These are phyloP conservation scores for Heterobasidion irregulare DNA, from an alignment of 1,284 basidiomycete species.

Conservation along the genomic window DNA sequence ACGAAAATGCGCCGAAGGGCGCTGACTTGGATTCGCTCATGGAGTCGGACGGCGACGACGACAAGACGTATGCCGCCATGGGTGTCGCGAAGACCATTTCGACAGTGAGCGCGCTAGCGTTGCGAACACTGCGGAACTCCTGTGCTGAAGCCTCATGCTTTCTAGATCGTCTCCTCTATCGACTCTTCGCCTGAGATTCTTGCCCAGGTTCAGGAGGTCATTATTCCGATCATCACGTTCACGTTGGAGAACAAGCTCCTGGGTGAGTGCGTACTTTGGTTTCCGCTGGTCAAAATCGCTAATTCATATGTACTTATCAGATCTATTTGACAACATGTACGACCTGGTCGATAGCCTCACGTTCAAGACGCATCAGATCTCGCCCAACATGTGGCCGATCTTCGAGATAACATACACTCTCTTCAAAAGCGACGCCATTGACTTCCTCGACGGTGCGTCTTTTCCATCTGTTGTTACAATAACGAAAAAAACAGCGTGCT, in stretches of 20 bases:
- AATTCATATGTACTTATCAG: slow-evolving; percentile 26
- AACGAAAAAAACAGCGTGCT: not conserved
- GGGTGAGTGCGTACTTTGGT: slow-evolving; percentile 32
- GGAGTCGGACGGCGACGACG: slow-evolving; percentile 53
- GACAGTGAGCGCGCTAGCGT: slow-evolving; percentile 40
- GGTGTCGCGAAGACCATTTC: slow-evolving; percentile 76
- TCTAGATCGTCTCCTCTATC: slow-evolving; percentile 64
- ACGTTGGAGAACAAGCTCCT: slow-evolving; percentile 72
- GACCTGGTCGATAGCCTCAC: slow-evolving; percentile 82
- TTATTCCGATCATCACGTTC: slow-evolving; percentile 72
- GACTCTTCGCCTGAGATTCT: slow-evolving; percentile 74
- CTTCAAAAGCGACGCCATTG: slow-evolving; percentile 81
- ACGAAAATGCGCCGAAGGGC: slow-evolving; percentile 36
- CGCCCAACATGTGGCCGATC: slow-evolving; percentile 80
- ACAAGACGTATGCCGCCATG: slow-evolving; percentile 82
- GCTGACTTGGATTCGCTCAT: slow-evolving; percentile 44
- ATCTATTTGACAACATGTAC: slow-evolving; percentile 85
- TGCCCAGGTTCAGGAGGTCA: slow-evolving; percentile 72
- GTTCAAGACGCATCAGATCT: slow-evolving; percentile 74
- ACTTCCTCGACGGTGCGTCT: slow-evolving; percentile 72
- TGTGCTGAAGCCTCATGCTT: not conserved
- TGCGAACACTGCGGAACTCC: not conserved
- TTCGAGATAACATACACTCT: slow-evolving; percentile 78
- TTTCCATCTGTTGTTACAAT: not conserved
- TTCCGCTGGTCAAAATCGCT: not conserved